Percentiles rank a stretch among this genome's conserved stretches.
These are phyloP conservation scores for Clavariopsis aquatica DNA, from an alignment of 495 filamentous ascomycete species.

Conservation along the genomic window DNA sequence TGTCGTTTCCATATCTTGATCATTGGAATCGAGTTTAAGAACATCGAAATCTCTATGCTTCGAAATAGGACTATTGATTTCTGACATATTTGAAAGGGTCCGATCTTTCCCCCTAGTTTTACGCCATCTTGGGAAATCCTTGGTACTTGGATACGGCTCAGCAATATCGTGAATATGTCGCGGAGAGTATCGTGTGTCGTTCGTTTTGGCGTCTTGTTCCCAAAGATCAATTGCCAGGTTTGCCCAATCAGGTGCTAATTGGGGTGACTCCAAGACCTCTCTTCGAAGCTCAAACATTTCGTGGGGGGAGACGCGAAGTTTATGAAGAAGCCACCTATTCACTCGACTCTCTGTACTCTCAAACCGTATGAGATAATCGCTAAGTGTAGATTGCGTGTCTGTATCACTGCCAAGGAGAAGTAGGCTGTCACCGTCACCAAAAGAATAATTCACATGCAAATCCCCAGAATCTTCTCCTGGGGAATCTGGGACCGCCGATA, in stretches of 20 bases:
- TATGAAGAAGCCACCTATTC: conserved; percentile 34
- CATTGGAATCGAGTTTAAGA: too few species aligned
- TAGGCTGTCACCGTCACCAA: conserved; percentile 11
- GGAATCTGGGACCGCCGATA: background rate
- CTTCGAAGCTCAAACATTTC: conserved; percentile 26
- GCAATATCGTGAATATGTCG: background rate
- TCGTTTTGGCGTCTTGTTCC: background rate
- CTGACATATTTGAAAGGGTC: background rate
- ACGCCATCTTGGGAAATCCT: background rate
- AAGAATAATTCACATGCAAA: background rate
- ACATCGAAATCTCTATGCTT: background rate
- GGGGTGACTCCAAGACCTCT: background rate
- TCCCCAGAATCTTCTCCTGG: background rate
- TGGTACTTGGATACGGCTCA: background rate
- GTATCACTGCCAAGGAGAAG: conserved; percentile 12
- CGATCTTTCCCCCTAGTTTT: background rate
- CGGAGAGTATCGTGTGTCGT: background rate
- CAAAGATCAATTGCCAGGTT: conserved; percentile 16
- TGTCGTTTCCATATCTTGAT: too few species aligned
- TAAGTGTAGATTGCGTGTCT: conserved; percentile 25
- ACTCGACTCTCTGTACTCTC: conserved; percentile 26
- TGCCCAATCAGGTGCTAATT: conserved; percentile 19
- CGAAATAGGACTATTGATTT: background rate
- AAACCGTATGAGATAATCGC: conserved; percentile 30
- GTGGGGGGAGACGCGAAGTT: conserved; percentile 28